Evolutionary conservation across 352 stramenopile genomes (phyloP), one percentile per base, ranked within the genome.

Genomic region (Globisporangium ultimum): DNA sequence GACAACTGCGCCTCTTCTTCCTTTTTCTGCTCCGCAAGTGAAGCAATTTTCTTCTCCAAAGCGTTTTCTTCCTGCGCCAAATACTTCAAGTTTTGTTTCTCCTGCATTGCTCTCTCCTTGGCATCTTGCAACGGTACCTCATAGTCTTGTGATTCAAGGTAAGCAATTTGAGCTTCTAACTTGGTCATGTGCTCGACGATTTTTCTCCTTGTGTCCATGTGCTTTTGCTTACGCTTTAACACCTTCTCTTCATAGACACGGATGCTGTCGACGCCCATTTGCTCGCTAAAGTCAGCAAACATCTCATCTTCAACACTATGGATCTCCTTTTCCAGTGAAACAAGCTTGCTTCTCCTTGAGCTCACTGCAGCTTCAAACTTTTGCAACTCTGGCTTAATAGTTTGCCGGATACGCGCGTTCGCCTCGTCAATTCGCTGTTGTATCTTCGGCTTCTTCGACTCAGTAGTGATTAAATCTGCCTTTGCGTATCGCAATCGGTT

Each of bases 161-260:
- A 90, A 21, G 80, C 71, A 50, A 90, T 77, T 72, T 95, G 84
- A 32, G 87, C 84, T 48, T 87, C 61, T 8, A 95, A 65, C 66
- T 95, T 95, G n/a, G 79, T 68, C 71, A 91, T 83, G 43, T 95
- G 84, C 48, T 89, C 78, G 3, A 78, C 74, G 40, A 93, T 84
- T 60, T 83, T 87, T 18, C 80, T 84, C 21, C 80, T 76, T 55
- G 74, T 90, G 9, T 91, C 78, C 46, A 83, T 68, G n/a, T 78
- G 68, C 32, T 88, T 74, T 28, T 89, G 70, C 41, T 91, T 81
- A 3, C 82, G 80, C 66, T 97, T 96, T 2, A 97, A 67, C 12
- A 98, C 91, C 18, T 88, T 96, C 58, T 97, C 89, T 73, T 98
- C 94, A 64, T 98, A 98, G 8, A 91, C 71, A 21, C 87, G 85